Evolutionary conservation across 1,284 basidiomycete species (phyloP), one percentile per base, ranked within the genome.

Genomic region (Athelia psychrophila): DNA sequence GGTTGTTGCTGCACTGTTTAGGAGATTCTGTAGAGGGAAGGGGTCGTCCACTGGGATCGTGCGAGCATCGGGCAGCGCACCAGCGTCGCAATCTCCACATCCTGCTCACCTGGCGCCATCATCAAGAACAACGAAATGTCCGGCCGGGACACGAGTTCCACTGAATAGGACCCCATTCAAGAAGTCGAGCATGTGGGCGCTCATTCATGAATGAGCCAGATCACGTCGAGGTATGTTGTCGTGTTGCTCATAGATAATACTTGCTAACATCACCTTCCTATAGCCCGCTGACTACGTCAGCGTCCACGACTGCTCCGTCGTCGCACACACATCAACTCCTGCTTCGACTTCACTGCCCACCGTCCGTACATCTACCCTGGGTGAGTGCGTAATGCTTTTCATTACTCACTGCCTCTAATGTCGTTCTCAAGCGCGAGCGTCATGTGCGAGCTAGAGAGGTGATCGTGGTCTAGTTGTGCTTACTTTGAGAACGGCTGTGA

Each of bases 151-250:
- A 70, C 63, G 22, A 49, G 60, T 12, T n/a, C n/a, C n/a, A n/a
- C n/a, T n/a, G n/a, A n/a, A n/a, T n/a, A n/a, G n/a, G n/a, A n/a
- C n/a, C n/a, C n/a, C n/a, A n/a, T n/a, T n/a, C n/a, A n/a, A n/a
- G n/a, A n/a, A n/a, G n/a, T n/a, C n/a, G n/a, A n/a, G n/a, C n/a
- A n/a, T n/a, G n/a, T n/a, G n/a, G n/a, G n/a, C n/a, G n/a, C n/a
- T 73, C 73, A 18, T 57, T 74, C 19, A 73, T 76, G 72, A 76
- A 73, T 1, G 74, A 76, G 53, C 73, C 74, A 24, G 74, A 76
- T 59, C 61, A 76, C 2, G 66, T 77, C 13, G 64, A 70, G 59
- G 70, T 71, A 47, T 24, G 60, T n/a, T n/a, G n/a, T n/a, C n/a
- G n/a, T n/a, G n/a, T 40, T 38, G 3, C 2, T 48, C 16, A n/a